Base-by-base conservation (phyloP, 2,329 filamentous ascomycete genomes). In the Botryotinia globosa region DNA sequence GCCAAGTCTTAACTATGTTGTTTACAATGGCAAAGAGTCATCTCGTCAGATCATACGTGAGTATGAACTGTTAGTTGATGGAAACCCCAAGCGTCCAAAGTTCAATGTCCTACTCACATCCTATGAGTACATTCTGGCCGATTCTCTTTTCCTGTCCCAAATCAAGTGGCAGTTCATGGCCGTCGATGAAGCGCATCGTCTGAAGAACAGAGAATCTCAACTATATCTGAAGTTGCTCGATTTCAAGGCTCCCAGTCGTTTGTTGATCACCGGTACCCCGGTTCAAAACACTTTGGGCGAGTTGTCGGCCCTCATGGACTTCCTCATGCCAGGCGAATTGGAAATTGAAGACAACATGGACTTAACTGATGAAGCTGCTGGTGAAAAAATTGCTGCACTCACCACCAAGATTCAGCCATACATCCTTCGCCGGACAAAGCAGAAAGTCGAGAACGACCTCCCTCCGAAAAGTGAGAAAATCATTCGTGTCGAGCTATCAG, bases 381-480 rank as follows among this genome's bases (percentile, higher is more conserved):
- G 94, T 79, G 87, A 91, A 77, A 97, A 98, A 83, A 89, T 99
- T 56, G 90, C 92, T 72, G 90, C 94, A 73, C 87, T 99, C 58
- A 97, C 96, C 73, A 89, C 89, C 69, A 89, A 93, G 37, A 97
- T 99, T 77, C 92, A 95, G 32, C 96, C 96, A 3, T 98, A 93
- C 81, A 98, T 99, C 85, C 86, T 99, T 69, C 93, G 96, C 56
- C 92, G 96, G 69, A 98, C 96, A 29, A 99, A 99, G 83, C 93
- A 97, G 80, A 98, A 96, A 72, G 97, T 99, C 12, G 96, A 98
- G 81, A 97, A 94, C 34, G 96, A 99, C 77, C 85, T 99, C 39
- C 96, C 96, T 20, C 94, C 95, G 0, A 99, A 99, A 85, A 97
- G 94, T 0, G 96, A 99, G 82, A 99, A 98, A 85, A 99, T 99